phyloP scores from a whole-genome alignment of 2,329 filamentous ascomycete species.

The Aspergillus ochraceus region DNA sequence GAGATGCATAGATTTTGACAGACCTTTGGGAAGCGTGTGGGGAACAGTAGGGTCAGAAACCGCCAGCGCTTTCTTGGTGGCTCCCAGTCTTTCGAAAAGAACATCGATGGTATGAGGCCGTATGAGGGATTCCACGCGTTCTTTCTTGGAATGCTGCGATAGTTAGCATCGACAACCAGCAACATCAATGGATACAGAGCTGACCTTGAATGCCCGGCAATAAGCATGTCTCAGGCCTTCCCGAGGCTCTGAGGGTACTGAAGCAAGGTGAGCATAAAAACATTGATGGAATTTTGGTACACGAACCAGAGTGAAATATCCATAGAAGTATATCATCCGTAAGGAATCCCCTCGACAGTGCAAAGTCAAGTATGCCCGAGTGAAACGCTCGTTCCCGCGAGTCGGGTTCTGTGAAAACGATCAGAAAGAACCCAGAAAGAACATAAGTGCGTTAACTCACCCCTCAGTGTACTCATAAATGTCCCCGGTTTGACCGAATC shows the following conservation, averaged over 20 bases:
- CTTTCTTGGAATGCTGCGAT: conserved; percentile 24
- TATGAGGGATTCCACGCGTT: conserved; percentile 34
- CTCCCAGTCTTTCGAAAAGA: conserved; percentile 62
- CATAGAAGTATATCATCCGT: conserved; percentile 67
- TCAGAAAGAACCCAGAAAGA: conserved; percentile 5
- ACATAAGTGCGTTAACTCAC: conserved; percentile 20
- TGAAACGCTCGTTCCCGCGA: conserved; percentile 60
- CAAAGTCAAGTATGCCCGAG: conserved; percentile 61
- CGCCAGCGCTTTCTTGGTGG: conserved; percentile 48
- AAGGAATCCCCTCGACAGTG: conserved; percentile 50
- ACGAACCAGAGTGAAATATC: conserved; percentile 50
- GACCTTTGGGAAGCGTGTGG: conserved; percentile 24
- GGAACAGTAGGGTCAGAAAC: conserved; percentile 29
- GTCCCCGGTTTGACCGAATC: conserved; percentile 30
- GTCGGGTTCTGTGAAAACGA: conserved; percentile 40
- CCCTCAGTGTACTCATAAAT: conserved; percentile 34
- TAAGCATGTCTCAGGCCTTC: conserved; percentile 62
- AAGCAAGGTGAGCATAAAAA: conserved; percentile 4
- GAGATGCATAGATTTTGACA: background rate
- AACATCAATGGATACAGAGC: conserved; percentile 10
- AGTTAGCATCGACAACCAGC: conserved; percentile 11
- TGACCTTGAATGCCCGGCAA: conserved; percentile 52
- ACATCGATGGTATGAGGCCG: conserved; percentile 45
- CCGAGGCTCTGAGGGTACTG: conserved; percentile 56
- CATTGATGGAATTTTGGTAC: background rate